These are phyloP conservation scores for Jacaranda copaia DNA, from an alignment of 257 asterid genomes.

Conservation along the genomic window DNA sequence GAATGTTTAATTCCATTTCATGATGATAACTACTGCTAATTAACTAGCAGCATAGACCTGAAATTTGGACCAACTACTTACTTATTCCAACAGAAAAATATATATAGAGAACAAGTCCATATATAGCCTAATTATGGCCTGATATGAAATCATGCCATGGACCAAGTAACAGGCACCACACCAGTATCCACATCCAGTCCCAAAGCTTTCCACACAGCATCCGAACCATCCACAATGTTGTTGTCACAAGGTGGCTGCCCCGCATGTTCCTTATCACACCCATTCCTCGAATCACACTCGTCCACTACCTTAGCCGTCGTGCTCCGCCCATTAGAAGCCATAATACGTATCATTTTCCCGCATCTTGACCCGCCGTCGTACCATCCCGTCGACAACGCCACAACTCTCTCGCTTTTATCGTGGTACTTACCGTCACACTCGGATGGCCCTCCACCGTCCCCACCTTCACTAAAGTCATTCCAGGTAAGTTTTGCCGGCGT, in stretches of 20 bases:
- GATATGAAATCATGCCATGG: conserved; percentile 21
- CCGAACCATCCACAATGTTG: conserved; percentile 46
- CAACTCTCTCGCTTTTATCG: conserved; percentile 41
- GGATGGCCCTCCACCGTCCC: conserved; percentile 44
- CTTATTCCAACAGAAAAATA: no score
- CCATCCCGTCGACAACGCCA: conserved; percentile 64
- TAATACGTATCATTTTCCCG: conserved; percentile 39
- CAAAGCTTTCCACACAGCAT: conserved; percentile 47
- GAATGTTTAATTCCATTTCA: no score
- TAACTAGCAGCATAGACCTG: no score
- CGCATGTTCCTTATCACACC: conserved; percentile 56
- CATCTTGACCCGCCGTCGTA: conserved; percentile 44
- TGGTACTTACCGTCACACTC: conserved; percentile 50
- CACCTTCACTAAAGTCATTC: conserved; percentile 54
- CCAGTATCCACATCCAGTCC: conserved; percentile 37
- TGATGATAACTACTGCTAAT: no score
- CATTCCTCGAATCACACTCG: conserved; percentile 57
- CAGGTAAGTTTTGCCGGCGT: conserved; percentile 49
- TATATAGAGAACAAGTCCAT: no score
- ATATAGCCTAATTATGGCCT: no score
- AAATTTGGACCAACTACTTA: no score
- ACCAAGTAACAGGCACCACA: conserved; percentile 39
- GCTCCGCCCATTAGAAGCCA: conserved; percentile 48
- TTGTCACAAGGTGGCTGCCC: conserved; percentile 44
- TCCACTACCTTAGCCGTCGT: conserved; percentile 64